These are phyloP conservation scores for Rhododendron henanense DNA, from an alignment of 148 eudicot genomes.

Conservation along the genomic window DNA sequence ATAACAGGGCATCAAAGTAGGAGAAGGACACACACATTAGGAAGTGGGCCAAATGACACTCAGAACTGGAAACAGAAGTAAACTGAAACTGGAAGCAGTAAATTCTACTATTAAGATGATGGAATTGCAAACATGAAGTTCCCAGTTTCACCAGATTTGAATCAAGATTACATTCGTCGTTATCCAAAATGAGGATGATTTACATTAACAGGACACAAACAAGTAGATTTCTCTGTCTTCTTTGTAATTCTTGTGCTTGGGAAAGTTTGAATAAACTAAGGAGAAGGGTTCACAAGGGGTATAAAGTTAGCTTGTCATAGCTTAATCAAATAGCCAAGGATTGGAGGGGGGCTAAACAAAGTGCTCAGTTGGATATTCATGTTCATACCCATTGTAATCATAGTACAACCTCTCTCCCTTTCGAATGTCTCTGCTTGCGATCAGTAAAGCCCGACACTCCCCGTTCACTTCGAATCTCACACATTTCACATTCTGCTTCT, in stretches of 20 bases:
- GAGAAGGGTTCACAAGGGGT: not conserved
- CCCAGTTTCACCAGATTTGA: not conserved
- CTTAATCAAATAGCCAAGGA: not conserved
- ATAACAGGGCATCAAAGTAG: not conserved
- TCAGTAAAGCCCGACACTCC: slow-evolving; percentile 67
- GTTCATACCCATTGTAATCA: slow-evolving; percentile 86
- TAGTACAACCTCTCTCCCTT: slow-evolving; percentile 89
- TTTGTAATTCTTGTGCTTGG: slow-evolving; percentile 4
- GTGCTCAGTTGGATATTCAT: slow-evolving; percentile 94
- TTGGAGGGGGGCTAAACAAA: slow-evolving; percentile 43
- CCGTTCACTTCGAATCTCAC: slow-evolving; percentile 82
- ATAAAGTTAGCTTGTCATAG: slow-evolving; percentile 10
- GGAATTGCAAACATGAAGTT: not conserved
- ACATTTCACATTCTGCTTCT: slow-evolving; percentile 92
- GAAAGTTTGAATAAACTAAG: not conserved
- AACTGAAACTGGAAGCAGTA: not conserved
- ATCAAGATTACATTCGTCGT: not conserved
- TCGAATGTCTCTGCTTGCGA: slow-evolving; percentile 86
- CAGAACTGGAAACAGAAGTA: not conserved
- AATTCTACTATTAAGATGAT: not conserved
- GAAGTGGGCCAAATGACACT: not conserved
- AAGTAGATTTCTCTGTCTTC: not conserved
- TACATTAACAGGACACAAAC: not conserved
- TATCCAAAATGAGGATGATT: not conserved
- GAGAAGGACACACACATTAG: not conserved